Evolutionary conservation across 768 basidiomycete species (phyloP).

Genomic region (Amanita molliuscula): DNA sequence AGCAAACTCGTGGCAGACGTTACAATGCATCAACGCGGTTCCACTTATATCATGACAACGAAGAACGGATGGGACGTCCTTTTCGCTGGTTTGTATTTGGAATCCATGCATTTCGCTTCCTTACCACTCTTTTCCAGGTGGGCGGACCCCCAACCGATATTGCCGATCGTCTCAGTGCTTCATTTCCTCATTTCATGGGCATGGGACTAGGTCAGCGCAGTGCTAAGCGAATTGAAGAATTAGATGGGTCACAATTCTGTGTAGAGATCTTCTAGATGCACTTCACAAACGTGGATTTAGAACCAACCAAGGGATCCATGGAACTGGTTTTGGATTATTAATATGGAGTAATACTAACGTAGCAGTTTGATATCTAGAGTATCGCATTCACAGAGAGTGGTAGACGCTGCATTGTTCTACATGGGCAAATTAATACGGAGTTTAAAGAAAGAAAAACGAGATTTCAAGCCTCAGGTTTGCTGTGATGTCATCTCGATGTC

Average conservation of each 20-base stretch:
- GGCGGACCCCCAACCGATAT: constrained; percentile 35
- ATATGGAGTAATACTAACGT: constrained; percentile 25
- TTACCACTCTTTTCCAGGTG: constrained; percentile 9
- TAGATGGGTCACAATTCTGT: constrained; percentile 23
- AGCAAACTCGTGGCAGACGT: no score
- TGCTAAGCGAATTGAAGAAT: constrained; percentile 18
- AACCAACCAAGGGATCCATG: constrained; percentile 29
- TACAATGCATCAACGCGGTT: no score
- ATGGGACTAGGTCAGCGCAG: constrained; percentile 13
- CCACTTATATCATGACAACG: no score
- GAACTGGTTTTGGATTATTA: constrained; percentile 25
- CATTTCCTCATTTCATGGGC: no score
- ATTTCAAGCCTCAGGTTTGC: no score
- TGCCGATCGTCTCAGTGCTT: constrained; percentile 38
- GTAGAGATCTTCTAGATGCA: constrained; percentile 33
- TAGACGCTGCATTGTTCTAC: constrained; percentile 21
- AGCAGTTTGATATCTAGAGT: constrained; percentile 26
- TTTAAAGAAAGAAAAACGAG: no score
- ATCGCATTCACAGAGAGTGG: no score
- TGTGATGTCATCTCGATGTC: no score
- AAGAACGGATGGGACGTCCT: constrained; percentile 19
- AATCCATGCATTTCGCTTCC: not conserved
- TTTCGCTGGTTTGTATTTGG: constrained; percentile 13
- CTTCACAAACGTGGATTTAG: no score
- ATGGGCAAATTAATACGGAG: no score